Conservation (phyloP, 2,329 filamentous ascomycete genomes). For the Penicillium sp. region DNA sequence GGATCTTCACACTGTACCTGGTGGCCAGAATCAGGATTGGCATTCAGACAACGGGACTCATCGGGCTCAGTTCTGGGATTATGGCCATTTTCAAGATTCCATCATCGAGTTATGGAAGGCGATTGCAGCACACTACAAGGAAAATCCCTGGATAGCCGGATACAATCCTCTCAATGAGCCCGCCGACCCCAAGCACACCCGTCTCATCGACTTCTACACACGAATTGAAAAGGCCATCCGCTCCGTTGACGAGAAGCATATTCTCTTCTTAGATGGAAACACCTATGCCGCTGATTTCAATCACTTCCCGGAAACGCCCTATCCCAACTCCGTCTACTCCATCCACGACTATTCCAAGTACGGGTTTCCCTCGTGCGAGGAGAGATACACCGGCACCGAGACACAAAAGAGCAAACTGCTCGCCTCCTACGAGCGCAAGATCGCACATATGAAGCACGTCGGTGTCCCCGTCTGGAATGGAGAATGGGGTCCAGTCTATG, state of each 20-base stretch:
- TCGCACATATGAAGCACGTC: neutral
- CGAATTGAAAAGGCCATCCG: slow-evolving; percentile 50
- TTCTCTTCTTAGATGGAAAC: slow-evolving; percentile 48
- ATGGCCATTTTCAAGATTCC: neutral
- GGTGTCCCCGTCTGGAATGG: slow-evolving; percentile 54
- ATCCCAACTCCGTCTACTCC: slow-evolving; percentile 1
- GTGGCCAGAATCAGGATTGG: neutral
- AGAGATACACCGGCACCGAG: slow-evolving; percentile 40
- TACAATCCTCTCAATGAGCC: slow-evolving; percentile 57
- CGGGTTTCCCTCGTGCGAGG: slow-evolving; percentile 2
- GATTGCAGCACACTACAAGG: neutral
- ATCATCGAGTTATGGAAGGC: slow-evolving; percentile 1
- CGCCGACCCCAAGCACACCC: slow-evolving; percentile 46
- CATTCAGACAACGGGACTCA: neutral
- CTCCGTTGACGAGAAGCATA: slow-evolving; percentile 48
- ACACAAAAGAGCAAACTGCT: slow-evolving; percentile 39
- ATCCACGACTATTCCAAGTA: slow-evolving; percentile 1
- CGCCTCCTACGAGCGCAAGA: neutral
- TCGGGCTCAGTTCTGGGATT: neutral
- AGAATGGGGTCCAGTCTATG: slow-evolving; percentile 51
- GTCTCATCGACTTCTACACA: slow-evolving; percentile 42
- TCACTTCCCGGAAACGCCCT: neutral
- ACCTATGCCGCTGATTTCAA: slow-evolving; percentile 1
- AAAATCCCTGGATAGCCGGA: slow-evolving; percentile 40
- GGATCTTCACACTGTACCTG: neutral